Base-by-base conservation (phyloP, 331 rosid genomes). In the Telfairia occidentalis region DNA sequence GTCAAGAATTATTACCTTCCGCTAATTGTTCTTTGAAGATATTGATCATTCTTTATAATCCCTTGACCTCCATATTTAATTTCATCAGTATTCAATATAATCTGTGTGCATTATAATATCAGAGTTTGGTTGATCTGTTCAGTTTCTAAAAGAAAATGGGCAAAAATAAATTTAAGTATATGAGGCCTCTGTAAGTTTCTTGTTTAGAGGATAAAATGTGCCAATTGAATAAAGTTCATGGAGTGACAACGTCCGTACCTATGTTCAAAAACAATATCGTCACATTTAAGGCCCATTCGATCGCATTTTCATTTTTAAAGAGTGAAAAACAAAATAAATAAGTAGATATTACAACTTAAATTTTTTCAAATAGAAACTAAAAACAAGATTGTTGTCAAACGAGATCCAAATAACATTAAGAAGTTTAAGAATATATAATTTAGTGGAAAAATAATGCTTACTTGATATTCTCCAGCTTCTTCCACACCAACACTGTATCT, bases 381-480 rank as follows among this genome's bases (percentile, higher is more conserved):
- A 40, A 40, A 8, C 3, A 54, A 15, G 34, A 9, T 61, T 4
- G 45, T 32, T 32, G 34, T 32, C 3, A 15, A 34, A 61, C 45
- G 7, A 61, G 46, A 61, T 61, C 45, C 8, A 30, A 7, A 5
- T 7, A 53, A 21, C 1, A 38, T 15, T 37, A 19, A n/a, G 24
- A 65, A 49, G 61, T 49, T 30, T n/a, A 18, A 72, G 1, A 52
- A 74, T 35, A 0, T 21, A 21, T 21, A 23, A 40, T 11, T 52
- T 57, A 57, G 64, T 71, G 45, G 57, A 34, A 40, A 50, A 69
- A 45, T 54, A 73, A 40, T 45, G 37, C 92, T 71, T 83, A 94
- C 98, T 79, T 85, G 90, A 85, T 94, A 94, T 57, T 91, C 98
- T 79, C 98, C 98, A 60, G 98, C 98, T 81, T 94, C 98, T 78